A percentile compares a stretch with the other conserved stretches of the same genome.
Conservation (phyloP, 202 grass and related monocot genomes). For the Eragrostis tef region DNA sequence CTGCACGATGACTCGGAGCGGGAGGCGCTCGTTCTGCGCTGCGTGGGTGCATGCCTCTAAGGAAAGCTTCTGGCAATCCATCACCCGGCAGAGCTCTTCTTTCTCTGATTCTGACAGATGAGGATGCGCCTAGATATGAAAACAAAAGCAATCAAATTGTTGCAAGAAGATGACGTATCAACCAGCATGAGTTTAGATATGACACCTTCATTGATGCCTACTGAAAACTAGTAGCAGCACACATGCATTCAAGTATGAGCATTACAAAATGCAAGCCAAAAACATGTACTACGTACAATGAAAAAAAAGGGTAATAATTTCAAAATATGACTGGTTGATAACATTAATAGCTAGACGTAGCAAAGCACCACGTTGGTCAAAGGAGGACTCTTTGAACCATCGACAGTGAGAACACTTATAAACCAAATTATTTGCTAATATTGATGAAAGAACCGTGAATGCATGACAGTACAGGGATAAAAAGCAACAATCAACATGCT, state of each 20-base stretch:
- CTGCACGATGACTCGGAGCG: conserved; percentile 69
- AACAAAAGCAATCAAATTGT: conserved; percentile 4
- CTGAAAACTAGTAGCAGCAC: neutral
- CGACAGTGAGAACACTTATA: neutral
- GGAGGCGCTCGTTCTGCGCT: conserved; percentile 79
- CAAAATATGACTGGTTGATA: neutral
- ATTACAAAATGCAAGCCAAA: neutral
- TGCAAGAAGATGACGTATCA: conserved; percentile 5
- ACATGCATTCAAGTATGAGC: conserved; percentile 1
- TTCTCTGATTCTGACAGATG: conserved; percentile 64
- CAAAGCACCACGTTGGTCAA: neutral
- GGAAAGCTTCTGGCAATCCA: conserved; percentile 96
- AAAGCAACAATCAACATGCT: conserved; percentile 1
- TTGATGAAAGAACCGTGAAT: neutral
- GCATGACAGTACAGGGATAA: neutral
- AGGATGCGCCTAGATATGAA: conserved; percentile 60
- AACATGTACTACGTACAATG: neutral
- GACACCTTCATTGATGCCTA: neutral
- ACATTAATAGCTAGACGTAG: neutral
- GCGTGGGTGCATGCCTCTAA: conserved; percentile 86
- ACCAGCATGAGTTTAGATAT: neutral
- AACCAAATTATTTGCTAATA: conserved; percentile 16
- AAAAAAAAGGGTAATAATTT: neutral
- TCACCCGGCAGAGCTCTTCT: conserved; percentile 71
- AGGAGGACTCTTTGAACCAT: neutral